Conservation (phyloP, 495 filamentous ascomycete species). For the Penicillium waksmanii region DNA sequence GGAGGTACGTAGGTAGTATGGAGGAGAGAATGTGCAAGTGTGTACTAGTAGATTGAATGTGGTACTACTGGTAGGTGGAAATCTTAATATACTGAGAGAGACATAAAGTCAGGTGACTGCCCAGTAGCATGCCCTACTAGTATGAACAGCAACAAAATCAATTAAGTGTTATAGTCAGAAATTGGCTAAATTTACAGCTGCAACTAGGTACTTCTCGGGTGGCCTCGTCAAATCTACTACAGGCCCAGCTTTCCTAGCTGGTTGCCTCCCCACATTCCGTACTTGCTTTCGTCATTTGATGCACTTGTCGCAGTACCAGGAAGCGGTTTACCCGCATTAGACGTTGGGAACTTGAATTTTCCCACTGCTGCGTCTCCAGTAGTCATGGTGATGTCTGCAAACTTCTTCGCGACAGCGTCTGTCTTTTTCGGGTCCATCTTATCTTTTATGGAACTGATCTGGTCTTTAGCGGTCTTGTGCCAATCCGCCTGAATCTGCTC, state of each 20-base stretch:
- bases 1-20: slow-evolving; percentile 3
- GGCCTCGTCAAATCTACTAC: slow-evolving; percentile 8
- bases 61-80: slow-evolving; percentile 1
- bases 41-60: slow-evolving; percentile 2
- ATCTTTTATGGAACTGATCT: slow-evolving; percentile 5
- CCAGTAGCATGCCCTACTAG: slow-evolving; percentile 1
- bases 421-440: not conserved
- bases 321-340: slow-evolving; percentile 3
- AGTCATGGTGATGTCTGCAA: not conserved
- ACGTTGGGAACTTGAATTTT: slow-evolving; percentile 7
- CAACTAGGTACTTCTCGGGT: slow-evolving; percentile 1
- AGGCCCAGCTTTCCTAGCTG: slow-evolving; percentile 12
- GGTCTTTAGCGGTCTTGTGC: slow-evolving; percentile 7
- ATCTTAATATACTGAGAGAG: slow-evolving; percentile 2
- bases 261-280: slow-evolving; percentile 8
- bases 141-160: slow-evolving; percentile 2
- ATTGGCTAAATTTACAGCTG: slow-evolving; percentile 2
- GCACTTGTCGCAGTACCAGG: slow-evolving; percentile 7
- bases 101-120: slow-evolving; percentile 1
- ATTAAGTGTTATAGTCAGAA: not conserved
- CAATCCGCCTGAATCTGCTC: slow-evolving; percentile 11
- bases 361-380: slow-evolving; percentile 6
- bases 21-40: slow-evolving; percentile 3
- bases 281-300: slow-evolving; percentile 11
- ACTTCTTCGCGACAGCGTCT: slow-evolving; percentile 7